phyloP scores from a whole-genome alignment of 441 rosid species.

The Omphalea diandra region DNA sequence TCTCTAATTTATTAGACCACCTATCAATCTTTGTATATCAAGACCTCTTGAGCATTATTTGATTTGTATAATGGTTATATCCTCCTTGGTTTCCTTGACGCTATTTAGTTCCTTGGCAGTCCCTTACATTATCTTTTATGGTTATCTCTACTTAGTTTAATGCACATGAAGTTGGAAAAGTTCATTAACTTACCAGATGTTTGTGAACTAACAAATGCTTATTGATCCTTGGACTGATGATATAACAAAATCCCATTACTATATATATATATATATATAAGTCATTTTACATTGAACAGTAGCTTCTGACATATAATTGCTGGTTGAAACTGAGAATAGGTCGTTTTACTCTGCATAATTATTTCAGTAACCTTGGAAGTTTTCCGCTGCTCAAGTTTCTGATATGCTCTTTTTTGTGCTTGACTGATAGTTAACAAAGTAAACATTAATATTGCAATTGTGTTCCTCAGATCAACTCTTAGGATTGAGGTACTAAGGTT shows the following conservation, averaged over 20 bases:
- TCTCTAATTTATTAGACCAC: not conserved
- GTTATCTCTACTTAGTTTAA: not conserved
- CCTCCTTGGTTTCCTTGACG: not conserved
- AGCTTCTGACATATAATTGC: not conserved
- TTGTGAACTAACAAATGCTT: not conserved
- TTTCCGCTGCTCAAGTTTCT: not conserved
- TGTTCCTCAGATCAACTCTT: not conserved
- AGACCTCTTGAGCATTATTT: not conserved
- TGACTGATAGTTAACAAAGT: not conserved
- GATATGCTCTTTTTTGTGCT: not conserved
- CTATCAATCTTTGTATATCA: not conserved
- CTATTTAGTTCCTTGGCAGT: not conserved
- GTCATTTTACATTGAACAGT: not conserved
- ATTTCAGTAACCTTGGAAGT: not conserved
- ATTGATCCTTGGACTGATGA: not conserved
- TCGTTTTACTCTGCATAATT: not conserved
- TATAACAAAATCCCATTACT: not conserved
- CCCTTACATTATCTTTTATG: not conserved
- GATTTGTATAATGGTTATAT: not conserved
- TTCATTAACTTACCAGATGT: not conserved
- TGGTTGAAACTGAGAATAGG: not conserved
- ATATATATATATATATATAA: not conserved
- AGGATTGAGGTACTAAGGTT: not conserved
- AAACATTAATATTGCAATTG: not conserved
- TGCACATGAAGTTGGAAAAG: not conserved